Percentiles rank a stretch among this genome's conserved stretches.
Evolutionary conservation across 768 basidiomycete species (phyloP).

Genomic region (Rhizopogon vinicolor): DNA sequence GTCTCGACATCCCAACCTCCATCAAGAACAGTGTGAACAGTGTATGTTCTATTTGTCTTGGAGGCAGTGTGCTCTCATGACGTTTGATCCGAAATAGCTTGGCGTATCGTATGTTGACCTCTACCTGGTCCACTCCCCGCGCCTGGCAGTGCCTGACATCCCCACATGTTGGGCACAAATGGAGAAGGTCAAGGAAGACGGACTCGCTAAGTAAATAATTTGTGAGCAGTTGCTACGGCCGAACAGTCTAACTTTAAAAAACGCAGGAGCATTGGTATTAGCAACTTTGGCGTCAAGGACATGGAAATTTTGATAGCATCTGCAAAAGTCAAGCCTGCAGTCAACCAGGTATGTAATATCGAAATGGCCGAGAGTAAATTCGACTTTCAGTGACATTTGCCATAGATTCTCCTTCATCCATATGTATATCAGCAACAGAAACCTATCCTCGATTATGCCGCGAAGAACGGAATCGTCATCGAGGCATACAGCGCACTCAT

Average conservation of each 20-base stretch:
- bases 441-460: constrained; percentile 34
- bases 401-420: constrained; percentile 46
- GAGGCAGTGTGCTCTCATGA: too few species aligned
- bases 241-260: constrained; percentile 11
- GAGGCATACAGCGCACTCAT: constrained; percentile 16
- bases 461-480: not conserved
- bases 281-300: constrained; percentile 36
- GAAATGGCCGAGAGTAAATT: not conserved
- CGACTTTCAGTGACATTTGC: not conserved
- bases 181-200: constrained; percentile 6
- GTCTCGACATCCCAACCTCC: too few species aligned
- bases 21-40: too few species aligned
- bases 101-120: too few species aligned
- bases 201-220: too few species aligned
- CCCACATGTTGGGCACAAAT: constrained; percentile 5
- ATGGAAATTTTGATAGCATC: constrained; percentile 35
- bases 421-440: constrained; percentile 59
- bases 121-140: too few species aligned
- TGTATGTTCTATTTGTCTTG: too few species aligned
- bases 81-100: too few species aligned
- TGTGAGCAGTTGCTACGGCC: not conserved
- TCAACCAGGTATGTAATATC: constrained; percentile 57
- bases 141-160: too few species aligned
- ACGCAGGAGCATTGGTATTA: constrained; percentile 33
- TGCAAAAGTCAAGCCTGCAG: constrained; percentile 53